These are phyloP conservation scores for Aphanomyces euteiches DNA, from an alignment of 352 stramenopile genomes.

Conservation along the genomic window DNA sequence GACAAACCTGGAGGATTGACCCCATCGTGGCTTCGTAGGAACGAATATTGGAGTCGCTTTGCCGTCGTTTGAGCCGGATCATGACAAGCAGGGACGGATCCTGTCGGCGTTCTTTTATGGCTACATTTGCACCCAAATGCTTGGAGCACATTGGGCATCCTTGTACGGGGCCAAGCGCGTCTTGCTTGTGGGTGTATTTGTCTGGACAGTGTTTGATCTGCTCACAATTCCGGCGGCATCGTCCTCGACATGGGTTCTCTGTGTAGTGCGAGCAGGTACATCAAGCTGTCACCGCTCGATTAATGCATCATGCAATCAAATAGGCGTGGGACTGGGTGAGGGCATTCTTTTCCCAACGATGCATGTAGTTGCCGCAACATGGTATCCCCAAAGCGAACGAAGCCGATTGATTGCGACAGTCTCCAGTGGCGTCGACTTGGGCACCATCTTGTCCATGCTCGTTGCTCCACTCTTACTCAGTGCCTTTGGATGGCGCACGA, in stretches of 20 bases:
- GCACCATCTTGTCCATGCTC: constrained; percentile 74
- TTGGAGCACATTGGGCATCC: constrained; percentile 64
- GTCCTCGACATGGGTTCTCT: constrained; percentile 2
- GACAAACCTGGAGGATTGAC: not conserved
- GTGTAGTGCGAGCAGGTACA: constrained; percentile 12
- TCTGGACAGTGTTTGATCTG: constrained; percentile 74
- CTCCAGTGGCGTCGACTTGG: constrained; percentile 73
- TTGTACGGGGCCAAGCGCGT: constrained; percentile 71
- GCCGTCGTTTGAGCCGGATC: constrained; percentile 65
- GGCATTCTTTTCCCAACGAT: constrained; percentile 85
- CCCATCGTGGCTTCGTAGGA: constrained; percentile 37
- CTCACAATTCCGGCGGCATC: constrained; percentile 8
- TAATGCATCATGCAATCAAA: not conserved
- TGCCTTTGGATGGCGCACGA: constrained; percentile 59
- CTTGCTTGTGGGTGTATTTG: constrained; percentile 63
- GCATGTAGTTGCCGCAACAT: constrained; percentile 77
- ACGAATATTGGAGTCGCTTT: constrained; percentile 86
- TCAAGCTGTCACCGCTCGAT: not conserved
- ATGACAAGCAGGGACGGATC: constrained; percentile 73
- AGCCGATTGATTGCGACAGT: constrained; percentile 81
- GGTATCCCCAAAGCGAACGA: constrained; percentile 77
- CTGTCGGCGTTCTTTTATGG: constrained; percentile 85
- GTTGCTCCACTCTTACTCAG: constrained; percentile 74
- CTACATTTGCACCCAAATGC: constrained; percentile 82
- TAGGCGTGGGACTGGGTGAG: constrained; percentile 79